A percentile compares a stretch with the other conserved stretches of the same genome.
Evolutionary conservation across 208 protist species (phyloP).

Genomic region (Giardia muris): DNA sequence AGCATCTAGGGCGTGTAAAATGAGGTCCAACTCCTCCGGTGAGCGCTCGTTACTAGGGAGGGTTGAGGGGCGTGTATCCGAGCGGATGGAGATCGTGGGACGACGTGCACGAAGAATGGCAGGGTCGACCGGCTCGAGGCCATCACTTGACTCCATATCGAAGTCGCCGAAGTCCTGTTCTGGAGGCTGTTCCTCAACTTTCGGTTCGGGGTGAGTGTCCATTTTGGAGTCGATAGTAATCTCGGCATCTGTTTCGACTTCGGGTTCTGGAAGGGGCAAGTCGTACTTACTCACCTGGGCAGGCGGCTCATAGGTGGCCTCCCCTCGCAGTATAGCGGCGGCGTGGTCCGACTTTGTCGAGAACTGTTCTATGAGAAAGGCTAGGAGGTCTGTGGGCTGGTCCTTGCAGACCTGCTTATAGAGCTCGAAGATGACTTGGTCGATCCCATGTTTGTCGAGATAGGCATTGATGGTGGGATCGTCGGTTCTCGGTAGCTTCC

Average conservation of each 20-base stretch:
- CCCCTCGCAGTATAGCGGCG: background rate
- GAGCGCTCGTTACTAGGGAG: background rate
- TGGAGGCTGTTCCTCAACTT: background rate
- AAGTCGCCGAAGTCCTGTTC: background rate
- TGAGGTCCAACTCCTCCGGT: background rate
- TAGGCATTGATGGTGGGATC: background rate
- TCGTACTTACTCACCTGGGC: background rate
- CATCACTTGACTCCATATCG: too few species aligned
- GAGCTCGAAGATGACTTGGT: background rate
- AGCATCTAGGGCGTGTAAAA: background rate
- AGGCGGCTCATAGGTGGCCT: background rate
- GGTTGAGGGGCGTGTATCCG: background rate
- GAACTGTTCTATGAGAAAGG: background rate
- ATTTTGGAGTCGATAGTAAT: background rate
- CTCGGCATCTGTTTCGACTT: background rate
- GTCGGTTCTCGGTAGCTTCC: background rate
- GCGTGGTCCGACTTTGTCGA: background rate
- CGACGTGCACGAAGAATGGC: background rate
- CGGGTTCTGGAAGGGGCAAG: background rate
- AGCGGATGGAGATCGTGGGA: background rate
- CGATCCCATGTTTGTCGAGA: background rate
- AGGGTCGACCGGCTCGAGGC: too few species aligned
- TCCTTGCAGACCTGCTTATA: conserved; percentile 10
- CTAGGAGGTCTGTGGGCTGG: background rate
- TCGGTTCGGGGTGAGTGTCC: background rate